Evolutionary conservation across 306 rosid species (phyloP), one percentile per base, ranked within the genome.

Genomic region (Corylus heterophylla): DNA sequence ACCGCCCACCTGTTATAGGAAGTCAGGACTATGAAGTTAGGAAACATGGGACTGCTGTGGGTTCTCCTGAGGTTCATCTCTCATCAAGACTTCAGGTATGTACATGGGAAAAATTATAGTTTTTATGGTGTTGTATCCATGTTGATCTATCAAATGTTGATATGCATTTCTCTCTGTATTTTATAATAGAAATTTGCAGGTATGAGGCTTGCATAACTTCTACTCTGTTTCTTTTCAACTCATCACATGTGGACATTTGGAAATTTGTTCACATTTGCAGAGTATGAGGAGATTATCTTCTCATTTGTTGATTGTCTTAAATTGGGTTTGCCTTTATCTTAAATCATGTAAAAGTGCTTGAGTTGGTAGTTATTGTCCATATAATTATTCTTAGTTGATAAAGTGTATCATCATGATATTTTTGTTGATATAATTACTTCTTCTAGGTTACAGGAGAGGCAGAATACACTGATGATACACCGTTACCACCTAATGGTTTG

Each of bases 401-500:
- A 37, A 71, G 59, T 78, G 51, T 50, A 68, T 54, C 44, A 37
- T 47, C 58, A 73, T 82, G 77, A 73, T 50, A 67, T 42, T 55
- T 42, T 63, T 76, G 73, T 74, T 80, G 44, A 80, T 70, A 37
- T 67, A 37, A 72, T 63, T 62, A 82, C 82, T 77, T 80, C 42
- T 70, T 56, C 71, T 85, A 95, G 98, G 98, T 92, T 75, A 88
- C 98, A 64, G 98, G 98, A 73, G 98, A 90, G 85, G 98, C 97
- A 64, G 92, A 87, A 84, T 95, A 95, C 85, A 88, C 90, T 18
- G 98, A 90, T 80, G 98, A 95, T 80, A 77, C 84, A 59, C 88
- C 80, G 49, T 71, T 91, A 82, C 92, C 98, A 82, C 85, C 86
- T 54, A 89, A 87, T 73, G 87, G 97, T 84, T 80, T 92, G 87